Evolutionary conservation across 345 rosid species (phyloP), one percentile per base, ranked within the genome.

Genomic region (Hevea brasiliensis): DNA sequence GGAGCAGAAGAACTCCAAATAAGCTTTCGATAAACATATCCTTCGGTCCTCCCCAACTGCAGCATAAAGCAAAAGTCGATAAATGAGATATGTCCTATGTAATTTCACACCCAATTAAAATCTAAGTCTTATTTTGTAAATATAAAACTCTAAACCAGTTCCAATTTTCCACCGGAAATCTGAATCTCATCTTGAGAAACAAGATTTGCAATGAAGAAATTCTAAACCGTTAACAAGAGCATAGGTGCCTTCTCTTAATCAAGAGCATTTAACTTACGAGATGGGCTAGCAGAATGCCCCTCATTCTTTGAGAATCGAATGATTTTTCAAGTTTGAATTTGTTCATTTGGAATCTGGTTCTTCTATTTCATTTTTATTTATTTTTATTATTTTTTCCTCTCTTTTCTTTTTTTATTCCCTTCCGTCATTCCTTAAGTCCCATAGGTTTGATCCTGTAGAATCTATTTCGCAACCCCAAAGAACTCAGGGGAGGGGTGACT

Each of bases 41-140:
- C 99, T 29, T 98, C 96, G 94, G 90, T 8, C 96, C 94, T 42
- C 99, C 99, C 99, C 99, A 95, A 75, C 99, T 93, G 87, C 78
- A 76, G 37, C 48, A 57, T 3, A 45, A 35, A 48, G 18, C 62
- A 29, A 40, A 12, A 12, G 35, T 10, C 0, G 1, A 6, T 62
- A 74, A 24, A 66, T 65, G 54, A 65, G 58, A 65, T 23, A 67
- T 14, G 45, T 35, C 21, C 14, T 14, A 60, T 24, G 45, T 12
- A 8, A 37, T 29, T 55, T 45, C 67, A 61, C 37, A 1, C 21
- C 64, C 53, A n/a, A 40, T n/a, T 0, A 62, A 35, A 62, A 62
- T 37, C 2, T 20, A 21, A 0, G 13, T 45, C 44, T 40, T 14
- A 60, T 61, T 20, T 45, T 47, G 18, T n/a, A 61, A 59, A 20